Base-by-base conservation (phyloP, 345 rosid species). In the Gossypium mustelinum region DNA sequence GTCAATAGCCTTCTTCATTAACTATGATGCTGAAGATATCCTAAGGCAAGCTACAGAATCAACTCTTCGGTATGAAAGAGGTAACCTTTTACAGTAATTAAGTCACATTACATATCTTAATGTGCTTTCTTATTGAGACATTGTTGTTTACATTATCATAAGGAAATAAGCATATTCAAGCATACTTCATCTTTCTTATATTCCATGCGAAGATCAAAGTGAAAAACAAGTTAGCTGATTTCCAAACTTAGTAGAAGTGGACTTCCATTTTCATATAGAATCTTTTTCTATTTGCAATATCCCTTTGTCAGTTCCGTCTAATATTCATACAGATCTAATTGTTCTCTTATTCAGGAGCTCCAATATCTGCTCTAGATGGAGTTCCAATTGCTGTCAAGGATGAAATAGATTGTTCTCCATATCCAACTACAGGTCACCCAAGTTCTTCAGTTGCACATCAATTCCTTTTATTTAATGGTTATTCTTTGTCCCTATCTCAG, bases 301-400 rank as follows among this genome's bases (percentile, higher is more conserved):
- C 41, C 56, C 20, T 73, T 44, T 45, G 55, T 50, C 27, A 50
- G 14, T 67, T 2, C 27, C 3, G 9, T 75, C 39, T 78, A 39
- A 18, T 24, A 1, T 43, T 51, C 60, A 68, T 22, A 47, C 24
- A 13, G 75, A 34, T 63, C 58, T 59, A 2, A 13, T 43, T 34
- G 12, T 51, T 68, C 12, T 69, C 7, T 18, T 76, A 39, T 73
- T 6, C 80, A 90, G 96, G 96, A 67, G 75, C 85, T 74, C 87
- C 89, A 25, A 86, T 86, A 76, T 90, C 96, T 2, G 85, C 60
- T 60, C 78, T 90, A 57, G 96, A 90, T 73, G 96, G 96, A 69
- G 92, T 90, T 39, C 93, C 87, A 17, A 76, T 90, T 62, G 96
- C 96, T 3, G 64, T 90, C 65, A 89, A 90, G 85, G 96, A 90